Percentiles rank a stretch among this genome's conserved stretches.
Evolutionary conservation across 108 stramenopile genomes (phyloP).

Genomic region (Nitzschia inconspicua): DNA sequence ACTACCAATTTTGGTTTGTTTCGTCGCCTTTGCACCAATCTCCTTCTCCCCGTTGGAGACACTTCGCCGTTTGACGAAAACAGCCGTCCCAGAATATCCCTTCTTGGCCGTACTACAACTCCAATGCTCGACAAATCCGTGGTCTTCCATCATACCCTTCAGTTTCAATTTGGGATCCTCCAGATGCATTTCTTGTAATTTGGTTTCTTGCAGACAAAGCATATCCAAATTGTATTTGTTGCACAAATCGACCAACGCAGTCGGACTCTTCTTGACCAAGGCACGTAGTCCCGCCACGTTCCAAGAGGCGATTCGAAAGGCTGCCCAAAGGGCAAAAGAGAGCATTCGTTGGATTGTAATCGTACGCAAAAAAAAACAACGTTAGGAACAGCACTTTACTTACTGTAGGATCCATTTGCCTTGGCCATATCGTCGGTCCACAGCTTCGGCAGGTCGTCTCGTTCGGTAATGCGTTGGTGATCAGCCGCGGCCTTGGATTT

Average conservation of each 20-base stretch:
- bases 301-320: conserved; percentile 85
- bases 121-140: conserved; percentile 86
- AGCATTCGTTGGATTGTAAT: conserved; percentile 1
- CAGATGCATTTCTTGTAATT: conserved; percentile 83
- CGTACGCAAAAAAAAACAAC: background rate
- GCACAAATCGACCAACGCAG: conserved; percentile 56
- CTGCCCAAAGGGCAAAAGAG: conserved; percentile 10
- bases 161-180: conserved; percentile 75
- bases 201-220: conserved; percentile 90
- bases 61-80: conserved; percentile 62
- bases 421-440: conserved; percentile 43
- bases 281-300: conserved; percentile 92
- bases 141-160: conserved; percentile 52
- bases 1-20: conserved; percentile 63
- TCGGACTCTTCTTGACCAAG: conserved; percentile 63
- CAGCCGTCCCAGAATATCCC: conserved; percentile 96
- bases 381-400: conserved; percentile 3
- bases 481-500: conserved; percentile 24
- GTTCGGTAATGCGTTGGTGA: conserved; percentile 75
- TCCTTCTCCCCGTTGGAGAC: conserved; percentile 7
- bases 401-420: conserved; percentile 54
- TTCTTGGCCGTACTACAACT: conserved; percentile 89
- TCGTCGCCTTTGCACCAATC: conserved; percentile 33
- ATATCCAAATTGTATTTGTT: conserved; percentile 69
- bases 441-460: conserved; percentile 58